phyloP scores from a whole-genome alignment of 2,329 filamentous ascomycete species.

The Alternaria longipes region DNA sequence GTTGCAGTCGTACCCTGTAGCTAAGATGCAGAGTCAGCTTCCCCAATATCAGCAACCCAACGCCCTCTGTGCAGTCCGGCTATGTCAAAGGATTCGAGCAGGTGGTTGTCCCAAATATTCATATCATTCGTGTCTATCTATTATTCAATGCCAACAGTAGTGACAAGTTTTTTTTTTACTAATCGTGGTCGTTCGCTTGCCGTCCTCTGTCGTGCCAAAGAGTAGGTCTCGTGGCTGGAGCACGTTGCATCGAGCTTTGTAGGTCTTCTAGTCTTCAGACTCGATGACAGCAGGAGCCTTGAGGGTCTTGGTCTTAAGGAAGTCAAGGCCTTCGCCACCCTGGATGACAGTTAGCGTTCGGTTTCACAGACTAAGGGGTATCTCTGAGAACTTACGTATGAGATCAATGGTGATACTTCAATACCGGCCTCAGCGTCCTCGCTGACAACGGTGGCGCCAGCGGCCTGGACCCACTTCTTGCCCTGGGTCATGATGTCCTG shows the following conservation, averaged over 20 bases:
- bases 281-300: constrained; percentile 72
- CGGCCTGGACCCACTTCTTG: constrained; percentile 81
- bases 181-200: background rate
- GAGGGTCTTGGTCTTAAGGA: constrained; percentile 67
- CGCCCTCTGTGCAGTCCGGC: background rate
- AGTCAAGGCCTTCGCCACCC: constrained; percentile 71
- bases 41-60: background rate
- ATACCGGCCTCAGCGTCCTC: constrained; percentile 69
- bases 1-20: background rate
- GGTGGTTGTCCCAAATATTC: background rate
- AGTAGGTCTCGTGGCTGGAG: constrained; percentile 5
- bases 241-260: constrained; percentile 3
- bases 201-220: constrained; percentile 2
- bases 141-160: constrained; percentile 1
- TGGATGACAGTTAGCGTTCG: constrained; percentile 36
- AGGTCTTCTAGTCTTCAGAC: constrained; percentile 58
- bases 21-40: background rate
- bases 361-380: background rate
- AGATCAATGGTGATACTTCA: constrained; percentile 91
- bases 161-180: background rate
- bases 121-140: constrained; percentile 23
- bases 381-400: constrained; percentile 77
- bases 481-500: constrained; percentile 90
- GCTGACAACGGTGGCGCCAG: constrained; percentile 77
- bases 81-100: background rate